A percentile compares a stretch with the other conserved stretches of the same genome.
Evolutionary conservation across 1,139 yeast species (phyloP).

Genomic region (Candida buenavistaensis): DNA sequence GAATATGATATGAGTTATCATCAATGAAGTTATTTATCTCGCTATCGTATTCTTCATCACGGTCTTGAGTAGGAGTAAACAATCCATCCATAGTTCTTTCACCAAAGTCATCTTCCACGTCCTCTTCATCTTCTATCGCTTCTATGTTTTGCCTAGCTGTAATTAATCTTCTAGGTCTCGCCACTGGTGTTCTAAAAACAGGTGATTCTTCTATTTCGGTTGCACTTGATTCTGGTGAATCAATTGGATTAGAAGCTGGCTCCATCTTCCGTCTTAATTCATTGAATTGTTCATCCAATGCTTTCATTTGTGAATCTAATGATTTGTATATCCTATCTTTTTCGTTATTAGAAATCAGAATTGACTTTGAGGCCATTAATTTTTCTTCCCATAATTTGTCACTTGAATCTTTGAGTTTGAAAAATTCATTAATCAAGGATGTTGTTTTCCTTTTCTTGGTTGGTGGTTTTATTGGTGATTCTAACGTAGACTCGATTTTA

Average conservation of each 20-base stretch:
- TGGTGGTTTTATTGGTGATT: neutral
- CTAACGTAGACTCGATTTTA: too few relatives aligned
- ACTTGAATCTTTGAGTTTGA: slow-evolving; percentile 24
- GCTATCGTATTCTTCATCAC: slow-evolving; percentile 24
- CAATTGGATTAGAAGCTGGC: too few relatives aligned
- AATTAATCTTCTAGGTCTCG: slow-evolving; percentile 7
- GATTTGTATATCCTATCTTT: slow-evolving; percentile 26
- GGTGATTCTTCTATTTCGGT: slow-evolving; percentile 2
- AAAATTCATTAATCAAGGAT: slow-evolving; percentile 6
- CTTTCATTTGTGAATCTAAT: slow-evolving; percentile 21
- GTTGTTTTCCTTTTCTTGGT: neutral
- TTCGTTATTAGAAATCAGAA: slow-evolving; percentile 36
- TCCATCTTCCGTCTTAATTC: neutral
- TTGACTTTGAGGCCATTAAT: slow-evolving; percentile 31
- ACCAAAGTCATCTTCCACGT: slow-evolving; percentile 44
- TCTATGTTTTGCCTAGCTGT: slow-evolving; percentile 14
- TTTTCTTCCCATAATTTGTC: slow-evolving; percentile 28
- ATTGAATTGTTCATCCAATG: slow-evolving; percentile 12
- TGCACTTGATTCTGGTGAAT: neutral
- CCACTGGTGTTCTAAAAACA: slow-evolving; percentile 7
- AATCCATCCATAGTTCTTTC: slow-evolving; percentile 40
- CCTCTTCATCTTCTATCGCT: slow-evolving; percentile 15
- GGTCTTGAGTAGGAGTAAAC: slow-evolving; percentile 38
- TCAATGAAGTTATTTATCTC: slow-evolving; percentile 40
- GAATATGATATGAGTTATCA: too few relatives aligned